Percentiles rank a stretch among this genome's conserved stretches.
Evolutionary conservation across 345 rosid genomes (phyloP).

Genomic region (Passiflora organensis): DNA sequence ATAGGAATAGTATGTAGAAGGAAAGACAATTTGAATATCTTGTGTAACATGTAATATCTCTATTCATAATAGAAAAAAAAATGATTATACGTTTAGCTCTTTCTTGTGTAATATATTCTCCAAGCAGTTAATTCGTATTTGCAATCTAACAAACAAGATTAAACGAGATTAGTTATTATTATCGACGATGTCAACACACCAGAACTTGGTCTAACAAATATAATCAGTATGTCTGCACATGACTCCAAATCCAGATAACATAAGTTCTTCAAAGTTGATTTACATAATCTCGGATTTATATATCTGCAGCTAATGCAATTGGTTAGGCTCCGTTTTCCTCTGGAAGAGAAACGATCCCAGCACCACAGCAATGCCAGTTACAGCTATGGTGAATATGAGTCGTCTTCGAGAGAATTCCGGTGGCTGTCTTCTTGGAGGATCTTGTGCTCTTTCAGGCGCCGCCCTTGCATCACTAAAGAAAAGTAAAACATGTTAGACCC

Average conservation of each 20-base stretch:
- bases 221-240: too few relatives aligned
- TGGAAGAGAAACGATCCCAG: slow-evolving; percentile 85
- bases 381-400: slow-evolving; percentile 74
- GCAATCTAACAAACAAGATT: too few relatives aligned
- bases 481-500: slow-evolving; percentile 6
- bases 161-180: too few relatives aligned
- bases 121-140: too few relatives aligned
- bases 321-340: slow-evolving; percentile 49
- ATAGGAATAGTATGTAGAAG: too few relatives aligned
- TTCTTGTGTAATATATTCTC: too few relatives aligned
- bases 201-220: too few relatives aligned
- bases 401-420: slow-evolving; percentile 53
- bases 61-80: too few relatives aligned
- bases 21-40: too few relatives aligned
- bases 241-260: slow-evolving; percentile 20
- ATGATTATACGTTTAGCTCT: too few relatives aligned
- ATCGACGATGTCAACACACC: too few relatives aligned
- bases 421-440: slow-evolving; percentile 50
- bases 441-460: slow-evolving; percentile 55
- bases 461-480: slow-evolving; percentile 52
- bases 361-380: slow-evolving; percentile 85
- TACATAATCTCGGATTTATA: slow-evolving; percentile 25
- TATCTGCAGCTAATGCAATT: slow-evolving; percentile 34
- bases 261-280: slow-evolving; percentile 24
- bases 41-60: too few relatives aligned